Evolutionary conservation across 2,329 filamentous ascomycete genomes (phyloP).

Genomic region (Fusarium denticulatum): DNA sequence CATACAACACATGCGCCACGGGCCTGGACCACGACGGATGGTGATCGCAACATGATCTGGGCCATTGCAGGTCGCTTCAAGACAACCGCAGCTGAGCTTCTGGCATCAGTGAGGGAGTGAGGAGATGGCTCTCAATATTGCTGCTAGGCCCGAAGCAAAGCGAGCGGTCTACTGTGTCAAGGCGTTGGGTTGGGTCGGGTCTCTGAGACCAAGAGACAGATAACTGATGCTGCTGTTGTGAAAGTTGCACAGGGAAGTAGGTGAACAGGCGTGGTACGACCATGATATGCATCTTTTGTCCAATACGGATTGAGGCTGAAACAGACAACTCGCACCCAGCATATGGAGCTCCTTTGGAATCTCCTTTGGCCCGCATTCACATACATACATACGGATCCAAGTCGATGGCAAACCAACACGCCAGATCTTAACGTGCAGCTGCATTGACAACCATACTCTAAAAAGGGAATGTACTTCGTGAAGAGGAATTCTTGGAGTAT

Average conservation of each 20-base stretch:
- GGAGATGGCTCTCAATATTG: background rate
- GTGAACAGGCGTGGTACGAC: background rate
- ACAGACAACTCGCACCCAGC: constrained; percentile 9
- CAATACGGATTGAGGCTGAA: background rate
- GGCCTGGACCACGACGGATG: constrained; percentile 27
- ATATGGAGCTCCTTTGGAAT: constrained; percentile 1
- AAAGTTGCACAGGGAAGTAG: background rate
- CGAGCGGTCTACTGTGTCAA: background rate
- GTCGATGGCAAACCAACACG: constrained; percentile 18
- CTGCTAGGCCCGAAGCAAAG: background rate
- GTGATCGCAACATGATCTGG: constrained; percentile 15
- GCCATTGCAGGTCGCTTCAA: constrained; percentile 25
- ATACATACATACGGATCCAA: background rate
- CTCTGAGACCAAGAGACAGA: background rate
- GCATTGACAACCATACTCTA: constrained; percentile 23
- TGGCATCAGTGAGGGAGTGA: constrained; percentile 6
- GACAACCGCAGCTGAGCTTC: background rate
- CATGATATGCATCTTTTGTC: background rate
- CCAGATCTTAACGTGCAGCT: constrained; percentile 27
- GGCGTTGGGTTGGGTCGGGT: background rate
- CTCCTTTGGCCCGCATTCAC: background rate
- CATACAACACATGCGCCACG: constrained; percentile 29
- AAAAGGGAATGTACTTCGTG: constrained; percentile 28
- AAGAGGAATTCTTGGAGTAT: background rate
- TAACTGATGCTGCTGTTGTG: background rate